These are phyloP conservation scores for Lenwebbia sp. DNA, from an alignment of 345 rosid species.

Conservation along the genomic window DNA sequence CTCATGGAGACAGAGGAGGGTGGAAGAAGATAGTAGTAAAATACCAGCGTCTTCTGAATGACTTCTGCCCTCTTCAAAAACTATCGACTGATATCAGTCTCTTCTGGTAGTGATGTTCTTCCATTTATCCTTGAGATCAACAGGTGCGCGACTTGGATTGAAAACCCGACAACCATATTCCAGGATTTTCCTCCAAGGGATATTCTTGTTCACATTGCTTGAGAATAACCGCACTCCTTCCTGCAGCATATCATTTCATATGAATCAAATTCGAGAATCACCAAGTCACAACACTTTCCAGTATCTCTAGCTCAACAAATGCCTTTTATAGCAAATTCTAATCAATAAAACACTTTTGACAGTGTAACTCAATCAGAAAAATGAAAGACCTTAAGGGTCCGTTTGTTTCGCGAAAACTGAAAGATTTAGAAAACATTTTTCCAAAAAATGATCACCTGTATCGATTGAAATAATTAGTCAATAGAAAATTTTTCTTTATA, in stretches of 20 bases:
- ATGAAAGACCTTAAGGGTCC: background rate
- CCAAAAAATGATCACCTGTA: too few species aligned
- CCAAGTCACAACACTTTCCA: background rate
- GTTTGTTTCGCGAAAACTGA: too few species aligned
- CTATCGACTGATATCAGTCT: background rate
- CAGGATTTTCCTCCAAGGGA: conserved; percentile 76
- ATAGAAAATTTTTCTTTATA: too few species aligned
- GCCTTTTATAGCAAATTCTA: background rate
- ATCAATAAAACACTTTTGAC: background rate
- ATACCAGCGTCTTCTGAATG: background rate
- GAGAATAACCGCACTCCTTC: conserved; percentile 48
- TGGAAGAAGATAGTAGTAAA: background rate
- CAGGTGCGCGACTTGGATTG: conserved; percentile 39
- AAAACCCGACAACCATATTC: conserved; percentile 61
- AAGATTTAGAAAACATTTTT: too few species aligned
- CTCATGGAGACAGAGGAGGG: background rate
- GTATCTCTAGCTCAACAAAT: background rate
- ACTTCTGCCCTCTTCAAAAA: background rate
- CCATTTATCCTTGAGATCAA: conserved; percentile 84
- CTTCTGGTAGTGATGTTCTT: conserved; percentile 24
- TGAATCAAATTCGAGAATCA: background rate
- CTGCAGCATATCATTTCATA: conserved; percentile 13
- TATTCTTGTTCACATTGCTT: conserved; percentile 30
- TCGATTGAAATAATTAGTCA: too few species aligned
- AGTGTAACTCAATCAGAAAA: background rate